A percentile compares a stretch with the other conserved stretches of the same genome.
Conservation (phyloP, 345 rosid species). For the Bruguiera parviflora region DNA sequence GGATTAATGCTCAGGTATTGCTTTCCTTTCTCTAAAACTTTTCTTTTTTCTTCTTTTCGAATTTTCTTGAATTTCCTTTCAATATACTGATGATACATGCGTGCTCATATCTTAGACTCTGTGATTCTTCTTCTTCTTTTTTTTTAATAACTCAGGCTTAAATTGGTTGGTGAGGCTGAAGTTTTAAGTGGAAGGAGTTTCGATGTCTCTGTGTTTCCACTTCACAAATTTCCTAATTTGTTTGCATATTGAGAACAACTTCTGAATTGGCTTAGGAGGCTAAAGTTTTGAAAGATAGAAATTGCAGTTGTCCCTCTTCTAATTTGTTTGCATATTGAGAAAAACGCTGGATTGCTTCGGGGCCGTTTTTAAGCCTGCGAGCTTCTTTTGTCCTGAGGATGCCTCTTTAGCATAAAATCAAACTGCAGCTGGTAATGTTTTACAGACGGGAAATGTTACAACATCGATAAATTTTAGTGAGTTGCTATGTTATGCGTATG, state of each 20-base stretch:
- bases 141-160: too few relatives aligned
- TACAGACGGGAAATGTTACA: too few relatives aligned
- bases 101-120: neutral
- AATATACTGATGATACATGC: neutral
- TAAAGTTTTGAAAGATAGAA: too few relatives aligned
- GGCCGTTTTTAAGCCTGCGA: neutral
- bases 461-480: neutral
- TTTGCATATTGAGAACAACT: too few relatives aligned
- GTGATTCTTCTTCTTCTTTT: neutral
- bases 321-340: neutral
- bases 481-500: neutral
- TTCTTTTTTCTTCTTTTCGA: neutral
- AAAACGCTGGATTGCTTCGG: neutral
- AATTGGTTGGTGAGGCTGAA: too few relatives aligned
- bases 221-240: too few relatives aligned
- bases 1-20: slow-evolving; percentile 92
- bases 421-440: neutral
- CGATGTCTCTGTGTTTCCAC: too few relatives aligned
- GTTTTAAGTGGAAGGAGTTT: too few relatives aligned
- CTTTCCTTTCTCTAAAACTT: neutral
- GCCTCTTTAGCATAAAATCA: neutral
- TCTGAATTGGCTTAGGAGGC: too few relatives aligned
- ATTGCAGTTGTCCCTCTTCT: neutral
- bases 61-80: neutral
- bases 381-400: neutral